phyloP scores from a whole-genome alignment of 129 eudicot species.

The Lactuca sativa region DNA sequence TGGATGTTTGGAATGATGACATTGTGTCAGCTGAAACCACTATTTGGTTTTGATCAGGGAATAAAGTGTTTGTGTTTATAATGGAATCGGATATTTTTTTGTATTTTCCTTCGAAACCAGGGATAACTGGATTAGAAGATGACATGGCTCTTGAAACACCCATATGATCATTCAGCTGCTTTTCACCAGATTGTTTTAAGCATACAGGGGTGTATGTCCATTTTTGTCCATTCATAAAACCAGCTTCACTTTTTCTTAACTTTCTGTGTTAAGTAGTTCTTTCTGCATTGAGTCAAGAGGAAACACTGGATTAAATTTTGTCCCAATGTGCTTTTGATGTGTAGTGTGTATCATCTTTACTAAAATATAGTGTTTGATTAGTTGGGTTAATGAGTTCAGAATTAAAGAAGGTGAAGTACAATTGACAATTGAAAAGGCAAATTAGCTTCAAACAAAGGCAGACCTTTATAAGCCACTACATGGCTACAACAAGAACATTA shows the following conservation, averaged over 20 bases:
- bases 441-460: slow-evolving; percentile 24
- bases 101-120: slow-evolving; percentile 36
- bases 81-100: slow-evolving; percentile 52
- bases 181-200: slow-evolving; percentile 47
- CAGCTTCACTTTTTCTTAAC: slow-evolving; percentile 5
- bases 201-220: slow-evolving; percentile 44
- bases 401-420: too few relatives aligned
- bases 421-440: neutral
- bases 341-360: too few relatives aligned
- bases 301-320: neutral
- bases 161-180: slow-evolving; percentile 25
- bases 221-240: slow-evolving; percentile 43
- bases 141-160: slow-evolving; percentile 49
- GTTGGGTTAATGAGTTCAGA: too few relatives aligned
- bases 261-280: neutral
- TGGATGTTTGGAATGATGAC: slow-evolving; percentile 38
- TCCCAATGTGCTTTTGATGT: neutral
- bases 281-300: neutral
- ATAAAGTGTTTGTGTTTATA: slow-evolving; percentile 24
- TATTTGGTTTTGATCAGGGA: slow-evolving; percentile 32
- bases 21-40: slow-evolving; percentile 29
- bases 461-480: slow-evolving; percentile 13
- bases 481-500: slow-evolving; percentile 6
- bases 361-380: too few relatives aligned
- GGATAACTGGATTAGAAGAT: slow-evolving; percentile 32